Conservation (phyloP, 2,329 filamentous ascomycete genomes). For the Tolypocladium tropicale region DNA sequence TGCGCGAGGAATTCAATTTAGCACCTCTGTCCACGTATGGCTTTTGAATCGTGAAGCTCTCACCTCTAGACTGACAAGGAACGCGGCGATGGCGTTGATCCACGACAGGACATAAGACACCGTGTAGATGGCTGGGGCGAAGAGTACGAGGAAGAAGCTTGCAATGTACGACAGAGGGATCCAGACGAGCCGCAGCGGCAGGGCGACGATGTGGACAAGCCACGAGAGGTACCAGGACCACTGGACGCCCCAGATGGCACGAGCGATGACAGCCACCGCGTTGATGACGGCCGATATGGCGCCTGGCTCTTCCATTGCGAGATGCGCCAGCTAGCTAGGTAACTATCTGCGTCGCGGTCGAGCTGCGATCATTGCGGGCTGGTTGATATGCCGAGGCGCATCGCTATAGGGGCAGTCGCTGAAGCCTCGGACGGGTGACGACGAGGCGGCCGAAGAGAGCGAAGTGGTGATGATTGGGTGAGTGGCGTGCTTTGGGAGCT, state of each 20-base stretch:
- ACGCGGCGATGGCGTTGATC: slow-evolving; percentile 12
- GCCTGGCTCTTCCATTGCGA: slow-evolving; percentile 6
- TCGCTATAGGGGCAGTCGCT: background rate
- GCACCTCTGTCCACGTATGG: background rate
- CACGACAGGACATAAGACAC: slow-evolving; percentile 16
- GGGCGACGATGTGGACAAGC: slow-evolving; percentile 12
- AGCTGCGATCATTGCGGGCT: background rate
- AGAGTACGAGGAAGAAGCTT: slow-evolving; percentile 17
- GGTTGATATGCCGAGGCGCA: background rate
- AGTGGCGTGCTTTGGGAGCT: background rate
- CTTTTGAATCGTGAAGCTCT: slow-evolving; percentile 1
- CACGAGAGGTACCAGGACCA: slow-evolving; percentile 15
- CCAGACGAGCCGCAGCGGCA: slow-evolving; percentile 20
- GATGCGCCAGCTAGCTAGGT: background rate
- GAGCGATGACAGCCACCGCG: slow-evolving; percentile 14
- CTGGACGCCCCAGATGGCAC: slow-evolving; percentile 15
- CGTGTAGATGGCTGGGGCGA: slow-evolving; percentile 26
- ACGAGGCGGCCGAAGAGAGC: too few species aligned
- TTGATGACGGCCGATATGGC: slow-evolving; percentile 13
- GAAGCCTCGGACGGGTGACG: too few species aligned
- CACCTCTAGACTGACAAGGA: slow-evolving; percentile 26
- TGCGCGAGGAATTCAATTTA: slow-evolving; percentile 6
- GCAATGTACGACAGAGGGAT: slow-evolving; percentile 18
- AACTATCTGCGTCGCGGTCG: background rate
- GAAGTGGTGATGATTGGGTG: background rate